Evolutionary conservation across 2,329 filamentous ascomycete genomes (phyloP), one percentile per base, ranked within the genome.

Genomic region (Alternaria incomplexa): DNA sequence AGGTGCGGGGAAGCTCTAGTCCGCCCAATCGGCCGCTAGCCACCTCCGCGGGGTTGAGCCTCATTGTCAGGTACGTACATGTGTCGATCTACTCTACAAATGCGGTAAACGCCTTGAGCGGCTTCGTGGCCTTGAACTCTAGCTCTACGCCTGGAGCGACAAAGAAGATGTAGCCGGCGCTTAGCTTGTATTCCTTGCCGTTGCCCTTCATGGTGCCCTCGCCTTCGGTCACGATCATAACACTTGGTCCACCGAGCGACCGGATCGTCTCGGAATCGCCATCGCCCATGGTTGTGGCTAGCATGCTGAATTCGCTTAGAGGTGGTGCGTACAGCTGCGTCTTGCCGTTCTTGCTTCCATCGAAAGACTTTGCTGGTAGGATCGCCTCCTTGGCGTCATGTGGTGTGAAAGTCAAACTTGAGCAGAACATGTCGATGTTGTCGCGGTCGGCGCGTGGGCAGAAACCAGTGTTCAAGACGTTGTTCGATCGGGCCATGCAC

Each of bases 401-500:
- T 0, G 89, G 86, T 36, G 83, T 82, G 80, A 92, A 93, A 0
- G 86, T 90, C 17, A 93, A 74, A 1, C 86, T 84, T 4, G 85
- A 81, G 22, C 83, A 83, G 78, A 93, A 93, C 26, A 89, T 75
- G 17, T 91, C 88, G 23, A 89, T 82, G 46, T 83, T 87, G 72
- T 91, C 86, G 12, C 90, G 84, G 50, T 91, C 88, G 0, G 87
- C 86, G 1, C 83, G 83, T 0, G 91, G 90, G 68, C 90, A 93
- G 82, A 94, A 92, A 0, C 91, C 91, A 0, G 87, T 88, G 77
- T 91, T 92, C 53, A 93, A 83, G 2, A 93, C 90, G 61, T 93
- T 92, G 81, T 93, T 89, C 20, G 85, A 89, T 8, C 90, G 85
- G 2, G 91, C 91, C 91, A 93, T 93, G 79, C 90, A 93, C 77